phyloP scores from a whole-genome alignment of 768 basidiomycete species.

The Saitozyma podzolica region DNA sequence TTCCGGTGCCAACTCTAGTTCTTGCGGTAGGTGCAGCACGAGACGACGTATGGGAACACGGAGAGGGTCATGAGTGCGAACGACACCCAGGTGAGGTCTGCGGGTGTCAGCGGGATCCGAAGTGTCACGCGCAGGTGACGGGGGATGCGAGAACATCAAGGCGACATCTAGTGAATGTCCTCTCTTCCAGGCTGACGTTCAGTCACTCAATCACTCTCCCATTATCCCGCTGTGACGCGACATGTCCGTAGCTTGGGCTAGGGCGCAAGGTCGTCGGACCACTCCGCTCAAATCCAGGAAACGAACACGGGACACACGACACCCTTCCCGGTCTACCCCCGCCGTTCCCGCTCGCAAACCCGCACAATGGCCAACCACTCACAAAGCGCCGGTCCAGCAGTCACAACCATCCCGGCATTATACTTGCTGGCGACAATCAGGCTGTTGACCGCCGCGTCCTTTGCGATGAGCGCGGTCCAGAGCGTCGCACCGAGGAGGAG shows the following conservation, averaged over 20 bases:
- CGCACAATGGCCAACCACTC: slow-evolving; percentile 12
- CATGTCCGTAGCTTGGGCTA: too few relatives aligned
- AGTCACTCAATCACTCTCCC: too few relatives aligned
- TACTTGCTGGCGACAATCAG: slow-evolving; percentile 33
- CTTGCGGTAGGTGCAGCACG: slow-evolving; percentile 42
- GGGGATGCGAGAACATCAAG: too few relatives aligned
- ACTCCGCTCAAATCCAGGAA: too few relatives aligned
- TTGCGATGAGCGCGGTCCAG: slow-evolving; percentile 48
- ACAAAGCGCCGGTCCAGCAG: slow-evolving; percentile 47
- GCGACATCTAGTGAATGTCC: too few relatives aligned
- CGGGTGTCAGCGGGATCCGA: slow-evolving; percentile 1
- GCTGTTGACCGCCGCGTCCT: slow-evolving; percentile 37
- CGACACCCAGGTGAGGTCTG: slow-evolving; percentile 51
- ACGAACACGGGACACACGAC: too few relatives aligned
- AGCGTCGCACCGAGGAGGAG: slow-evolving; percentile 48
- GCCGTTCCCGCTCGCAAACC: too few relatives aligned
- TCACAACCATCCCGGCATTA: slow-evolving; percentile 36
- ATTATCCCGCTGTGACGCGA: too few relatives aligned
- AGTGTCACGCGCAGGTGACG: neutral
- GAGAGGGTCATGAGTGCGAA: slow-evolving; percentile 45
- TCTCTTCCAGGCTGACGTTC: too few relatives aligned
- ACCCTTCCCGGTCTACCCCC: too few relatives aligned
- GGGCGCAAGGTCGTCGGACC: too few relatives aligned
- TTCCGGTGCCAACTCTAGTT: neutral
- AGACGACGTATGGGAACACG: slow-evolving; percentile 45